Percentiles rank a stretch among this genome's conserved stretches.
Conservation (phyloP, 495 filamentous ascomycete species). For the Aspergillus homomorphus region DNA sequence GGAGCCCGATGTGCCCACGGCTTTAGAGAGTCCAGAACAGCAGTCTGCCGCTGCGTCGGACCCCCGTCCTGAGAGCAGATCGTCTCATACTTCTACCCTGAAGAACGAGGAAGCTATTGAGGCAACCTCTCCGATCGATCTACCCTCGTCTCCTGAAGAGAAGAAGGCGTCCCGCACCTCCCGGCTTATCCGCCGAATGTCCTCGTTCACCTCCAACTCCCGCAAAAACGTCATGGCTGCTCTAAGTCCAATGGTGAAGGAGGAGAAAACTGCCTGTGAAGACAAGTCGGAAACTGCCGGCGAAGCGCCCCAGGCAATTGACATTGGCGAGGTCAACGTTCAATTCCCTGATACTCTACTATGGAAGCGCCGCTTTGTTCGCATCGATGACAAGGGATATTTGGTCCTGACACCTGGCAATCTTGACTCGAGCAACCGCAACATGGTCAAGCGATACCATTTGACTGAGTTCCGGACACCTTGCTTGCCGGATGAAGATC, state of each 20-base stretch:
- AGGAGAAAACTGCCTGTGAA: conserved; percentile 50
- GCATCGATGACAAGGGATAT: conserved; percentile 72
- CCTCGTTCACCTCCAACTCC: conserved; percentile 58
- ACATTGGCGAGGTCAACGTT: conserved; percentile 85
- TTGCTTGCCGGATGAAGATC: conserved; percentile 78
- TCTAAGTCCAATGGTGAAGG: conserved; percentile 56
- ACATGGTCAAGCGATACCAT: conserved; percentile 69
- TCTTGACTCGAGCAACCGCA: conserved; percentile 44
- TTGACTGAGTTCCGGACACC: conserved; percentile 76
- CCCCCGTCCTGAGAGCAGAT: conserved; percentile 36
- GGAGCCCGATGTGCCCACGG: conserved; percentile 36
- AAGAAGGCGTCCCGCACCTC: conserved; percentile 67
- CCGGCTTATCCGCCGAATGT: conserved; percentile 79
- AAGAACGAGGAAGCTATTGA: conserved; percentile 34
- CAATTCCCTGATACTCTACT: conserved; percentile 90
- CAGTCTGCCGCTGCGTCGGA: conserved; percentile 17
- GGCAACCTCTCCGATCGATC: conserved; percentile 41
- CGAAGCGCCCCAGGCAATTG: conserved; percentile 47
- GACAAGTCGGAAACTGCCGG: conserved; percentile 36
- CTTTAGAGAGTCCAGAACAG: conserved; percentile 32
- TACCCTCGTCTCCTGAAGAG: conserved; percentile 47
- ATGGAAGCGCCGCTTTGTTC: conserved; percentile 85
- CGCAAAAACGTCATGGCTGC: conserved; percentile 58
- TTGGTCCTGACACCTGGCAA: conserved; percentile 64
- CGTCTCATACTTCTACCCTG: conserved; percentile 39